Base-by-base conservation (phyloP, 1,284 basidiomycete genomes). In the Ganoderma sp. region DNA sequence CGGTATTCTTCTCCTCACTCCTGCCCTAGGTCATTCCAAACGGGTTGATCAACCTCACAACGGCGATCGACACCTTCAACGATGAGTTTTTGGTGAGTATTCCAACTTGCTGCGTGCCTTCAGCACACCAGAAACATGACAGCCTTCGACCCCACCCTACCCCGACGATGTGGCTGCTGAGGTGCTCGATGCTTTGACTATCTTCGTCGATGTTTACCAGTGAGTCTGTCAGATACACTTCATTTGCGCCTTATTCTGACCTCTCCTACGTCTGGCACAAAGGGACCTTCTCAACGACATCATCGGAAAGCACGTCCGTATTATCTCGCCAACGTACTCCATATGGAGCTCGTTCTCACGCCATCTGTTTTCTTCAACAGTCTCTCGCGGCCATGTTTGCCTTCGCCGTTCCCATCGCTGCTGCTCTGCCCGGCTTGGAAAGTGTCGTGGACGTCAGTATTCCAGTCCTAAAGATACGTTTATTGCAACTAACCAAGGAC, bases 161-260 rank as follows among this genome's bases (percentile, higher is more conserved):
- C 58, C 58, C 12, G 41, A 60, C 8, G 22, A 41, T 14, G 58
- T n/a, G n/a, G 58, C 58, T 12, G 12, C 25, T 15, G 39, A n/a
- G 39, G 39, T 60, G 3, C 39, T 60, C 25, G 39, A 43, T 6
- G 41, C 42, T 12, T 42, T 60, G 58, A 60, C 58, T 12, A 42
- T n/a, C 37, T 60, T 60, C 58, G 58, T 60, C 8, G 12, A 60
- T 10, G 58, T 60, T 41, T 39, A 60, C 22, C 58, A 60, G 58
- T 42, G 39, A 39, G 58, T 17, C 2, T 28, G 3, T 4, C 22
- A 25, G 1, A 12, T 8, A 15, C 57, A 28, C 9, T 22, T 9
- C 7, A 0, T 56, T 56, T 8, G 32, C 32, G 32, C 25, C 25
- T 28, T 15, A n/a, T 42, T 42, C 39, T 42, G 15, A 60, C 8